Evolutionary conservation across 495 filamentous ascomycete species (phyloP).

Genomic region (Oidiodendron maius): DNA sequence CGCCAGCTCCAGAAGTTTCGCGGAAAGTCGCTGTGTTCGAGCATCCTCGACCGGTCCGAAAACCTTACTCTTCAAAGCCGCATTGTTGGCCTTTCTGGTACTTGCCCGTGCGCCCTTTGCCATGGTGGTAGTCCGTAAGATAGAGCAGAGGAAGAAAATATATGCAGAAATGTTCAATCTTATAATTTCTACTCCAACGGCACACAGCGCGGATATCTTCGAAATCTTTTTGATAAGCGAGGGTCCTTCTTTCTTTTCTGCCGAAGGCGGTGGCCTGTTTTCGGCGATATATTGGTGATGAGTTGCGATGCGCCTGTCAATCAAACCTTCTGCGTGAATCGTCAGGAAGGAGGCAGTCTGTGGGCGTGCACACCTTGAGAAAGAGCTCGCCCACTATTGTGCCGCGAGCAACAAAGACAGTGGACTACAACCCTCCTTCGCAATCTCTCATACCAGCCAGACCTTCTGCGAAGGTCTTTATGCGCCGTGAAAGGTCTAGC

Average conservation of each 20-base stretch:
- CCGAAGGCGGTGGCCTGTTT: not conserved
- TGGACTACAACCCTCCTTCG: not conserved
- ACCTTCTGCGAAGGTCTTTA: too few relatives aligned
- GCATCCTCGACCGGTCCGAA: conserved; percentile 75
- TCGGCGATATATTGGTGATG: not conserved
- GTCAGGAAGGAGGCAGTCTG: not conserved
- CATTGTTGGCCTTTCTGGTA: conserved; percentile 69
- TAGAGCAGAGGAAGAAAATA: too few relatives aligned
- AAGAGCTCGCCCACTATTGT: not conserved
- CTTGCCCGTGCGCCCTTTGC: conserved; percentile 76
- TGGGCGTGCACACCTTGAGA: not conserved
- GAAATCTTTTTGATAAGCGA: not conserved
- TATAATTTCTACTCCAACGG: not conserved
- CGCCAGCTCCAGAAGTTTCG: conserved; percentile 71
- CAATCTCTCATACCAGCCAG: too few relatives aligned
- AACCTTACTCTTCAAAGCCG: conserved; percentile 65
- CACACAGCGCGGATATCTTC: not conserved
- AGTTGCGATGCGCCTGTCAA: not conserved
- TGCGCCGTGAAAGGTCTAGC: not conserved
- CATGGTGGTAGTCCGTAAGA: conserved; percentile 44
- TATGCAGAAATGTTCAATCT: not conserved
- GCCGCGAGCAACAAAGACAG: not conserved
- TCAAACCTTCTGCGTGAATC: not conserved
- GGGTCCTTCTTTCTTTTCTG: not conserved
- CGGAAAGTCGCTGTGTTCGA: conserved; percentile 69